Percentiles rank a stretch among this genome's conserved stretches.
Evolutionary conservation across 2,329 filamentous ascomycete species (phyloP).

Genomic region (Thielaviopsis punctulata): DNA sequence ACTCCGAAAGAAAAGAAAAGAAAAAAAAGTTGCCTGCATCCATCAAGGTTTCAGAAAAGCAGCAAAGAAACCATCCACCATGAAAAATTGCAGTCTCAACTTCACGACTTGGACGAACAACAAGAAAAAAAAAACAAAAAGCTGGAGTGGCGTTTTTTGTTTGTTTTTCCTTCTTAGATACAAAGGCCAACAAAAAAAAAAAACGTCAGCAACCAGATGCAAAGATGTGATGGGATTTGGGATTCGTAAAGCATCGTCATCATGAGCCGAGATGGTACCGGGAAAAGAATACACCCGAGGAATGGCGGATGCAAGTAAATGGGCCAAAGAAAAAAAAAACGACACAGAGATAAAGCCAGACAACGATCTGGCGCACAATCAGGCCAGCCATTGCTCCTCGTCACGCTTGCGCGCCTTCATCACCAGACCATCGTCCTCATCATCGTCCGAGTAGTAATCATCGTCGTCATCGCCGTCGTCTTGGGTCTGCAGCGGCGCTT

Average conservation of each 20-base stretch:
- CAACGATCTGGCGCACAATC: not conserved
- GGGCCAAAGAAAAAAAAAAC: not conserved
- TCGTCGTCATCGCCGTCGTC: slow-evolving; percentile 24
- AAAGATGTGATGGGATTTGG: not conserved
- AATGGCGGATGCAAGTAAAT: not conserved
- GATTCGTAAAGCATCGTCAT: not conserved
- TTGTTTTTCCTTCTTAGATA: no score
- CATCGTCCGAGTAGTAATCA: slow-evolving; percentile 23
- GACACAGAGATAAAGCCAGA: not conserved
- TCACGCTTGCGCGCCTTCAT: slow-evolving; percentile 40
- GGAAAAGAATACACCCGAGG: no score
- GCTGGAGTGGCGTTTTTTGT: not conserved
- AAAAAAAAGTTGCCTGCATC: no score
- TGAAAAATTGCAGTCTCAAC: not conserved
- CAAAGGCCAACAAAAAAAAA: slow-evolving; percentile 4
- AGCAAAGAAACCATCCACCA: not conserved
- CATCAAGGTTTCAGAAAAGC: no score
- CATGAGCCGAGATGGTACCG: no score
- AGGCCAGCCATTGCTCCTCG: slow-evolving; percentile 44
- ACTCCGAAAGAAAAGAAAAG: not conserved
- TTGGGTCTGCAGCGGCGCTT: slow-evolving; percentile 16
- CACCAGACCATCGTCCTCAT: slow-evolving; percentile 40
- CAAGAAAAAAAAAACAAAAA: not conserved
- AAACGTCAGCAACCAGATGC: not conserved
- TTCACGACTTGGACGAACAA: not conserved